A percentile compares a stretch with the other conserved stretches of the same genome.
These are phyloP conservation scores for Malania oleifera DNA, from an alignment of 164 flowering plant genomes.

Conservation along the genomic window DNA sequence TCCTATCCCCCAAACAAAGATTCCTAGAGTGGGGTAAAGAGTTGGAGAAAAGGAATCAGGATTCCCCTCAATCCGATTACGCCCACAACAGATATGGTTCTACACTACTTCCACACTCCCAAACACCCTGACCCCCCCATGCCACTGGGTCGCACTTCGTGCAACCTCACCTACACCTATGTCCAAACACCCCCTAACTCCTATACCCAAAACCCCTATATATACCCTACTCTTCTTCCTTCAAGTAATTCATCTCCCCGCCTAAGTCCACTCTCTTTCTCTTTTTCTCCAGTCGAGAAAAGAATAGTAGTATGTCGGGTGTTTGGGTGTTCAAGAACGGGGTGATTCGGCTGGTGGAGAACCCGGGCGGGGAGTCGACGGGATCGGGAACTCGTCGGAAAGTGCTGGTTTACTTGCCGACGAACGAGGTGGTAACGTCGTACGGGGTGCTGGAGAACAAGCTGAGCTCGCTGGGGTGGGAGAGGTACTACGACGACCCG, in stretches of 20 bases:
- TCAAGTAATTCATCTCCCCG: not conserved
- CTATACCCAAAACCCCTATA: slow-evolving; percentile 14
- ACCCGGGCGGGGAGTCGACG: slow-evolving; percentile 40
- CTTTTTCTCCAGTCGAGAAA: slow-evolving; percentile 4
- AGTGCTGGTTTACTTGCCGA: slow-evolving; percentile 52
- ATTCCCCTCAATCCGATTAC: slow-evolving; percentile 31
- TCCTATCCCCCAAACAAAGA: slow-evolving; percentile 15
- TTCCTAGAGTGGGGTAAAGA: slow-evolving; percentile 17
- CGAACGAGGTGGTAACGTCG: slow-evolving; percentile 59
- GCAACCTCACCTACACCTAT: slow-evolving; percentile 9
- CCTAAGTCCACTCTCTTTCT: not conserved
- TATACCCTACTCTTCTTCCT: slow-evolving; percentile 6
- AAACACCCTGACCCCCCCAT: slow-evolving; percentile 19
- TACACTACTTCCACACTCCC: slow-evolving; percentile 5
- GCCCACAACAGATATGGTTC: slow-evolving; percentile 7
- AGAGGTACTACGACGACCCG: slow-evolving; percentile 76
- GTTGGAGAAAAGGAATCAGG: slow-evolving; percentile 9
- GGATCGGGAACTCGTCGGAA: slow-evolving; percentile 32
- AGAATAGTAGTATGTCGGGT: slow-evolving; percentile 48
- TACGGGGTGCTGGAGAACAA: slow-evolving; percentile 50
- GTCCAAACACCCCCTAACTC: slow-evolving; percentile 14
- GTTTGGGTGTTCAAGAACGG: slow-evolving; percentile 94
- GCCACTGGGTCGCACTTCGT: too few species aligned
- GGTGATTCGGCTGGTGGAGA: slow-evolving; percentile 60
- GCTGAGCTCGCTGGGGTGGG: slow-evolving; percentile 71